A percentile compares a stretch with the other conserved stretches of the same genome.
Evolutionary conservation across 805 yeast genomes (phyloP).

Genomic region (Tanozyma kutaoensis): DNA sequence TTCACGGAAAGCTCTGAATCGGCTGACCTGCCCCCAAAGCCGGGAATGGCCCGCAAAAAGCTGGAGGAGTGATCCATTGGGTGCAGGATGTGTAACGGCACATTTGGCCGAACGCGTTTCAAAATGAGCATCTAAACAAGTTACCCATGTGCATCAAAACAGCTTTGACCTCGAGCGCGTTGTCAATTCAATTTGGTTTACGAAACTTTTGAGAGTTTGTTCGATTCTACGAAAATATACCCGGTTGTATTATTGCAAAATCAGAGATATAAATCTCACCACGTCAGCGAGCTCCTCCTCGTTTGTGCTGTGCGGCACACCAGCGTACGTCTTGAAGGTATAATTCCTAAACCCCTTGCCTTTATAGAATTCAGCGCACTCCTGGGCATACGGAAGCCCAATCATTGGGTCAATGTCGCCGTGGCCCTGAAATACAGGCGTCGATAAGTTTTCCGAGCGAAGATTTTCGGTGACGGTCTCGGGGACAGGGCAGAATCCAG

Average conservation of each 20-base stretch:
- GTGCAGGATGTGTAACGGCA: too few species aligned
- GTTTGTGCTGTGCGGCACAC: conserved; percentile 55
- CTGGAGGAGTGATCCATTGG: too few species aligned
- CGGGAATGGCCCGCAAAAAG: too few species aligned
- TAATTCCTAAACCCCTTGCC: conserved; percentile 28
- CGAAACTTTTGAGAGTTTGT: too few species aligned
- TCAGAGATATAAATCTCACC: conserved; percentile 15
- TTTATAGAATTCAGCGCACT: conserved; percentile 31
- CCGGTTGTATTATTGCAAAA: conserved; percentile 8
- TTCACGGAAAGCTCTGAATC: too few species aligned
- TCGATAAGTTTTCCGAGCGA: conserved; percentile 30
- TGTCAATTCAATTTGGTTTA: too few species aligned
- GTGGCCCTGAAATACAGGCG: conserved; percentile 83
- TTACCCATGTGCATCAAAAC: too few species aligned
- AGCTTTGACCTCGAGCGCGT: too few species aligned
- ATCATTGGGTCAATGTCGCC: conserved; percentile 71
- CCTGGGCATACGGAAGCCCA: conserved; percentile 20
- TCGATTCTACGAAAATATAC: too few species aligned
- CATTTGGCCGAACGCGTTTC: too few species aligned
- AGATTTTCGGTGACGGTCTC: conserved; percentile 9
- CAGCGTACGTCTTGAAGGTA: conserved; percentile 40
- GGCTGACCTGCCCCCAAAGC: too few species aligned
- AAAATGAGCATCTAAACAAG: too few species aligned
- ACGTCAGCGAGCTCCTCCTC: conserved; percentile 55
- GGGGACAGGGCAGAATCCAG: conserved; percentile 53